Conservation (phyloP, 2,329 filamentous ascomycete genomes). For the Fusarium sp. region DNA sequence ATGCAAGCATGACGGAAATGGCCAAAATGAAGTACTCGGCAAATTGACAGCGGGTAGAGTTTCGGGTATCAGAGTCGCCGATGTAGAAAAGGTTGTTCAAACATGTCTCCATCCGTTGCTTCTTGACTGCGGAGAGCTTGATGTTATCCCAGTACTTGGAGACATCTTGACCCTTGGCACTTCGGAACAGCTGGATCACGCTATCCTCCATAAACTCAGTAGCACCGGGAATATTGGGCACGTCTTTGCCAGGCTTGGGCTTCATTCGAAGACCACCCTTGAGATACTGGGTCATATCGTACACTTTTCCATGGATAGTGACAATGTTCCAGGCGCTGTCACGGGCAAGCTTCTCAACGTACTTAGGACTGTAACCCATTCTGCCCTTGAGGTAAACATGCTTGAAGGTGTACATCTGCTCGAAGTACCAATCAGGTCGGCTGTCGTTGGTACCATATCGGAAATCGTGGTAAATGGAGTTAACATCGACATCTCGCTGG, state of each 20-base stretch:
- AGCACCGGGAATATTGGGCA: conserved; percentile 61
- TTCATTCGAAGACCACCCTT: conserved; percentile 76
- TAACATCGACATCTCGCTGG: conserved; percentile 68
- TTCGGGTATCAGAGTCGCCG: conserved; percentile 90
- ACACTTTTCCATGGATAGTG: conserved; percentile 82
- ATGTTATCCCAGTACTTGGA: conserved; percentile 85
- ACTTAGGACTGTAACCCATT: conserved; percentile 83
- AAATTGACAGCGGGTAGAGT: conserved; percentile 85
- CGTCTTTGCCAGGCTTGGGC: conserved; percentile 63
- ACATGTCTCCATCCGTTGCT: conserved; percentile 79
- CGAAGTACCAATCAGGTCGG: conserved; percentile 90
- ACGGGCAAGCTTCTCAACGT: conserved; percentile 76
- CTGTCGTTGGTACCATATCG: conserved; percentile 83
- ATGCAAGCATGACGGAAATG: conserved; percentile 81
- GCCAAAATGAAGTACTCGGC: conserved; percentile 89
- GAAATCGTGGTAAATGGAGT: conserved; percentile 92
- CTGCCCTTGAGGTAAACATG: conserved; percentile 86
- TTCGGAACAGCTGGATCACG: conserved; percentile 81
- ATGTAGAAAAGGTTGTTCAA: conserved; percentile 96
- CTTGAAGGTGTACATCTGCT: conserved; percentile 84
- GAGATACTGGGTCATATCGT: conserved; percentile 89
- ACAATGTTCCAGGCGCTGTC: conserved; percentile 75
- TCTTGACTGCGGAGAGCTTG: conserved; percentile 64
- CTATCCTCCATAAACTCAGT: conserved; percentile 83
- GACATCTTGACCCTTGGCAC: conserved; percentile 80